Percentiles rank a stretch among this genome's conserved stretches.
Conservation (phyloP, 495 filamentous ascomycete genomes). For the Usnea hakonensis region DNA sequence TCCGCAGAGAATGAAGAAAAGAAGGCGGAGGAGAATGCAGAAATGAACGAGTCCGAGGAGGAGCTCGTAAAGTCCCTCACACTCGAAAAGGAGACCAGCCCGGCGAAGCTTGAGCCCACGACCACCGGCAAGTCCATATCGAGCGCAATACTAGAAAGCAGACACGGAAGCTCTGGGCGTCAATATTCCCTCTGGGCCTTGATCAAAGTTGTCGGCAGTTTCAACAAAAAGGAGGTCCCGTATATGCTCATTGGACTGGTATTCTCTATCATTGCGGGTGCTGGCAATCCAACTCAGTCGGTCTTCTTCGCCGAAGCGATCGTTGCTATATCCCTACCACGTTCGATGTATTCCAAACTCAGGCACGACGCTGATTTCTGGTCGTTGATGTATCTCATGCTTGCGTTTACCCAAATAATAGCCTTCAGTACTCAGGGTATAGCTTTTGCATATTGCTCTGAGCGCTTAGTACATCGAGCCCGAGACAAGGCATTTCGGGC, state of each 20-base stretch:
- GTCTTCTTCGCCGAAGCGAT: conserved; percentile 91
- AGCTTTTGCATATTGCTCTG: conserved; percentile 76
- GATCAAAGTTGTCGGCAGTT: conserved; percentile 72
- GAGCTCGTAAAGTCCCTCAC: conserved; percentile 22
- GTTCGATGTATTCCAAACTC: conserved; percentile 40
- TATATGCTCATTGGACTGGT: conserved; percentile 70
- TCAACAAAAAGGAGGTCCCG: conserved; percentile 69
- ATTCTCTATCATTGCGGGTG: conserved; percentile 73
- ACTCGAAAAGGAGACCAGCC: conserved; percentile 35
- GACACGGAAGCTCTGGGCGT: conserved; percentile 18
- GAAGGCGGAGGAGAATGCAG: conserved; percentile 24
- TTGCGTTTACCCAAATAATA: conserved; percentile 71
- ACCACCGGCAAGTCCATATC: conserved; percentile 63
- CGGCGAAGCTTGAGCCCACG: conserved; percentile 48
- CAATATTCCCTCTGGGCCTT: conserved; percentile 74
- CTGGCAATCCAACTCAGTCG: conserved; percentile 77
- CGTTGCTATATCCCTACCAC: conserved; percentile 50
- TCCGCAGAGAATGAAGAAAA: conserved; percentile 56
- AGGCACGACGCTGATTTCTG: conserved; percentile 75
- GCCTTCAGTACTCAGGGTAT: conserved; percentile 61
- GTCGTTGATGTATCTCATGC: conserved; percentile 88
- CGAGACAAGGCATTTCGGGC: conserved; percentile 72
- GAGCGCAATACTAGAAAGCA: conserved; percentile 53
- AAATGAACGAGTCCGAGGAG: conserved; percentile 19
- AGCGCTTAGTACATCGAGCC: conserved; percentile 72